Evolutionary conservation across 768 basidiomycete genomes (phyloP).

Genomic region (Mycena leptocephala): DNA sequence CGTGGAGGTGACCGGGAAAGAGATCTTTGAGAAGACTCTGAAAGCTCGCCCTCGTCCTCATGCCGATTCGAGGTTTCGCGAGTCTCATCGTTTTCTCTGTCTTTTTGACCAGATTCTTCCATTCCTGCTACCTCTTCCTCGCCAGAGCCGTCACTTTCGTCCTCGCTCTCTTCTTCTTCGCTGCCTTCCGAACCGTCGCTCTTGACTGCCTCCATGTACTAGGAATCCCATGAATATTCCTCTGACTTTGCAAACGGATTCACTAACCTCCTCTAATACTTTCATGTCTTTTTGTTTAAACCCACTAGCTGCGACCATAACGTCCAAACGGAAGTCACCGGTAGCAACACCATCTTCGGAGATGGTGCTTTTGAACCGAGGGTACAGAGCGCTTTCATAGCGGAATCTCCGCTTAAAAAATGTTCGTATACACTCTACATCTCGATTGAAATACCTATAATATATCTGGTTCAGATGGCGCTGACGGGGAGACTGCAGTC

Average conservation of each 20-base stretch:
- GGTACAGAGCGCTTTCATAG: conserved; percentile 93
- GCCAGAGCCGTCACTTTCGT: conserved; percentile 53
- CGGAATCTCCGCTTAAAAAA: conserved; percentile 94
- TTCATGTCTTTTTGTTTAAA: conserved; percentile 90
- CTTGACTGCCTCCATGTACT: conserved; percentile 80
- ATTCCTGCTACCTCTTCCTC: conserved; percentile 46
- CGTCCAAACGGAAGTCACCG: conserved; percentile 85
- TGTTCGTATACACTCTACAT: conserved; percentile 95
- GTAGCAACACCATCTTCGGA: conserved; percentile 60
- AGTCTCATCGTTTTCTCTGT: neutral
- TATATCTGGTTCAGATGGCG: conserved; percentile 26
- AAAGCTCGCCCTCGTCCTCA: conserved; percentile 47
- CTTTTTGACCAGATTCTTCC: conserved; percentile 22
- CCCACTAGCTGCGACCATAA: conserved; percentile 95
- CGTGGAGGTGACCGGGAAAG: conserved; percentile 69
- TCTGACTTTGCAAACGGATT: conserved; percentile 6
- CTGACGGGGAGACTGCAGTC: conserved; percentile 15
- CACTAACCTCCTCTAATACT: conserved; percentile 85
- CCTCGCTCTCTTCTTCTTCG: conserved; percentile 56
- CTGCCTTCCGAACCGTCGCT: conserved; percentile 56
- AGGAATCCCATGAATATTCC: conserved; percentile 34
- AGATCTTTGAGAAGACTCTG: conserved; percentile 45
- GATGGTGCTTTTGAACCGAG: conserved; percentile 82
- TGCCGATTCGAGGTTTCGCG: conserved; percentile 18
- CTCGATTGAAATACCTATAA: conserved; percentile 96